A percentile compares a stretch with the other conserved stretches of the same genome.
Evolutionary conservation across 1,139 yeast species (phyloP).

Genomic region (Magnusiomyces clavatus): DNA sequence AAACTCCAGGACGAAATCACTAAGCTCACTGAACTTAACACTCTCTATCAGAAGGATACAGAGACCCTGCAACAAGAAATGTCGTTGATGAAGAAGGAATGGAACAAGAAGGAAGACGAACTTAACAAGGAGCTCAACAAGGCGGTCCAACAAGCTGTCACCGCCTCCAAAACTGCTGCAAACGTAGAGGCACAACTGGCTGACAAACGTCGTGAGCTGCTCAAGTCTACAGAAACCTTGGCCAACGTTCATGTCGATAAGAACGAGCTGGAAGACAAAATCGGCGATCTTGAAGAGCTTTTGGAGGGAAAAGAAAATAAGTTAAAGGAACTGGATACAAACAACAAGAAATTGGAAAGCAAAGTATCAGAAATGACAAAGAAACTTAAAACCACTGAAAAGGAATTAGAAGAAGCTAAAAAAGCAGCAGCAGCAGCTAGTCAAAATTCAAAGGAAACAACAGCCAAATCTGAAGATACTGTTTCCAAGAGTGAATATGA

Average conservation of each 20-base stretch:
- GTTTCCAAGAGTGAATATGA: conserved; percentile 62
- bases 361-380: conserved; percentile 11
- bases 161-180: conserved; percentile 10
- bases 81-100: conserved; percentile 6
- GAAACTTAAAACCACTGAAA: neutral
- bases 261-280: conserved; percentile 13
- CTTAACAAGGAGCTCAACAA: conserved; percentile 11
- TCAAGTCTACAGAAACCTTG: conserved; percentile 14
- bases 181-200: conserved; percentile 12
- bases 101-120: conserved; percentile 10
- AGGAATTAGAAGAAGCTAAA: conserved; percentile 4
- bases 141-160: conserved; percentile 14
- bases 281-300: conserved; percentile 14
- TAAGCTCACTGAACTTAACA: conserved; percentile 7
- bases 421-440: conserved; percentile 13
- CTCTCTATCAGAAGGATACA: conserved; percentile 7
- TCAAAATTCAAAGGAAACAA: conserved; percentile 16
- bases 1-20: conserved; percentile 6
- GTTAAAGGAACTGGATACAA: neutral
- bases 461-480: conserved; percentile 20
- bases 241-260: conserved; percentile 14
- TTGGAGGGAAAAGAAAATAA: conserved; percentile 7
- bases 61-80: conserved; percentile 11
- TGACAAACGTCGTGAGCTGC: conserved; percentile 11
- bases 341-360: conserved; percentile 4